Evolutionary conservation across 2,329 filamentous ascomycete species (phyloP).

Genomic region (Ophiostoma sp.): DNA sequence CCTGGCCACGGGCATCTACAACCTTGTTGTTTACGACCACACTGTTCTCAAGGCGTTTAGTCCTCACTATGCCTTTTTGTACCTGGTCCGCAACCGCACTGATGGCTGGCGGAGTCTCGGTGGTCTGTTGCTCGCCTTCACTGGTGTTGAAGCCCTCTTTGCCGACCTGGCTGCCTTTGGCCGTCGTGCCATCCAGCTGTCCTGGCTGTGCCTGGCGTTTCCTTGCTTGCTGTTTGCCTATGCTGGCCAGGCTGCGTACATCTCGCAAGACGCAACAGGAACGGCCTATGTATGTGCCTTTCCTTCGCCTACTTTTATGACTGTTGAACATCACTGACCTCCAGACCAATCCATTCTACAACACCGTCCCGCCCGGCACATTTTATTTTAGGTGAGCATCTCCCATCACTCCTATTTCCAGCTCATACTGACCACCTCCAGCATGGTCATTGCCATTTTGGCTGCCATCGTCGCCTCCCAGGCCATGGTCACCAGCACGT

Average conservation of each 20-base stretch:
- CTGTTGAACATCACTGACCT: not conserved
- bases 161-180: constrained; percentile 76
- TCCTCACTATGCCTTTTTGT: constrained; percentile 61
- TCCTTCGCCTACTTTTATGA: not conserved
- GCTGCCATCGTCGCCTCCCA: constrained; percentile 76
- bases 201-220: constrained; percentile 68
- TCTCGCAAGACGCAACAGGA: constrained; percentile 54
- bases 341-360: constrained; percentile 68
- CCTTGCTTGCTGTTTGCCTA: constrained; percentile 68
- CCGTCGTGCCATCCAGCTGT: constrained; percentile 68
- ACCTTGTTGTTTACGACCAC: constrained; percentile 53
- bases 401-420: too few relatives aligned
- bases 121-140: constrained; percentile 74
- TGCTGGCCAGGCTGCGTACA: constrained; percentile 72
- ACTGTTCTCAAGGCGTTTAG: constrained; percentile 58
- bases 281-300: constrained; percentile 51
- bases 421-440: not conserved
- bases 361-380: constrained; percentile 65
- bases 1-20: constrained; percentile 63
- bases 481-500: constrained; percentile 74
- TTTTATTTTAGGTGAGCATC: constrained; percentile 57
- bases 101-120: constrained; percentile 65
- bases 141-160: constrained; percentile 76
- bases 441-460: constrained; percentile 65
- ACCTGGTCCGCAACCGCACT: constrained; percentile 58